A percentile compares a stretch with the other conserved stretches of the same genome.
phyloP scores from a whole-genome alignment of 345 rosid species.

The Rhodomyrtus tomentosa region DNA sequence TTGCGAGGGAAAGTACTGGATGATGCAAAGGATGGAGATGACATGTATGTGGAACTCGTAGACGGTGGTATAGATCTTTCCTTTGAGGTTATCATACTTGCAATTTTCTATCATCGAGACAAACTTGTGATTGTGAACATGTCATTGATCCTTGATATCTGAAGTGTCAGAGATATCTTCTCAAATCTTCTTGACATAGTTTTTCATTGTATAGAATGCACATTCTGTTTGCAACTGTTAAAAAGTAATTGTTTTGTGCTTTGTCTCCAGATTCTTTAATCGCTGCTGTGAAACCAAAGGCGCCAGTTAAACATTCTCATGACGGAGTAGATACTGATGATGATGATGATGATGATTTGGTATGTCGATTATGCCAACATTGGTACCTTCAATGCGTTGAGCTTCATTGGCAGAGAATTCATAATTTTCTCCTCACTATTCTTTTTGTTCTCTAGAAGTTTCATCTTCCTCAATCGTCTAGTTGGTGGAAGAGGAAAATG shows the following conservation, averaged over 20 bases:
- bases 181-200: background rate
- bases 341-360: constrained; percentile 62
- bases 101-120: background rate
- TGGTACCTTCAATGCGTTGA: background rate
- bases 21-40: constrained; percentile 53
- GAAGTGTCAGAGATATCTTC: background rate
- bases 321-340: constrained; percentile 37
- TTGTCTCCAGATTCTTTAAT: constrained; percentile 42
- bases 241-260: background rate
- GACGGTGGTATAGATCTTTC: constrained; percentile 29
- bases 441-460: constrained; percentile 40
- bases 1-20: constrained; percentile 53
- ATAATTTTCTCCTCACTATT: background rate
- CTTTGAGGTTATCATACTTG: background rate
- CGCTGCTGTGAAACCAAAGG: constrained; percentile 73
- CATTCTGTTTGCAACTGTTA: background rate
- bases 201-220: background rate
- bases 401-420: background rate
- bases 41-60: constrained; percentile 30
- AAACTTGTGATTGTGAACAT: background rate
- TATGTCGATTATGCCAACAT: background rate
- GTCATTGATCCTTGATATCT: background rate
- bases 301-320: constrained; percentile 38
- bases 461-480: constrained; percentile 61
- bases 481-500: constrained; percentile 62